Evolutionary conservation across 768 basidiomycete genomes (phyloP), one percentile per base, ranked within the genome.

Genomic region (Pulveroboletus ravenelii): DNA sequence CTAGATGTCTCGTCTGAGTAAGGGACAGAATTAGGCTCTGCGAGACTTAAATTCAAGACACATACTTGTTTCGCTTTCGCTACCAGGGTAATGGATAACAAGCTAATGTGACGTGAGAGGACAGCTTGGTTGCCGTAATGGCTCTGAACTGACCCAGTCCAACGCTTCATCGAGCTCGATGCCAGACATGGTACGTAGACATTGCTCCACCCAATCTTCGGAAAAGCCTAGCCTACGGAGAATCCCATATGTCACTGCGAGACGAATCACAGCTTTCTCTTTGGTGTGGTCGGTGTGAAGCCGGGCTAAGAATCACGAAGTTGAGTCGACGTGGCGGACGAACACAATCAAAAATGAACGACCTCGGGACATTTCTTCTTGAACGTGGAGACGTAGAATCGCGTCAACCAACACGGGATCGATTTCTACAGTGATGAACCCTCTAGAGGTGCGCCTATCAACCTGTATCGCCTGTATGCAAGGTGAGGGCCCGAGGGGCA

Each of bases 141-240:
- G 6, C 25, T 25, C 17, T 31, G 17, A 23, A 66, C 81, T 49
- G 56, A 95, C 92, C 95, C 95, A 97, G 62, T 93, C 87, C 47
- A 88, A 78, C 10, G 89, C 92, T 45, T 92, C 87, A 14, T 97
- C 94, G n/a, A 92, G 70, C 23, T 89, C 89, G 30, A 86, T 70
- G 12, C 84, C 79, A 25, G 72, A 67, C 25, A 91, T 80, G 6
- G 75, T 67, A 45, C 72, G 69, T 40, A 98, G 67, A 64, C 92
- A 96, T 58, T 87, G 77, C 43, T 80, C 75, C 6, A 92, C 85
- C 46, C 79, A 72, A 10, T 75, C 75, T 59, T 89, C 82, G 2
- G 77, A 67, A 63, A 92, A 92, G 4, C 89, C 90, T 20, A 93
- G 73, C 42, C 88, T 78, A 54, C 86, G 74, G 23, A 97, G 72